Conservation (phyloP, 176 grass and related monocot species). For the Aegilops speltoides region DNA sequence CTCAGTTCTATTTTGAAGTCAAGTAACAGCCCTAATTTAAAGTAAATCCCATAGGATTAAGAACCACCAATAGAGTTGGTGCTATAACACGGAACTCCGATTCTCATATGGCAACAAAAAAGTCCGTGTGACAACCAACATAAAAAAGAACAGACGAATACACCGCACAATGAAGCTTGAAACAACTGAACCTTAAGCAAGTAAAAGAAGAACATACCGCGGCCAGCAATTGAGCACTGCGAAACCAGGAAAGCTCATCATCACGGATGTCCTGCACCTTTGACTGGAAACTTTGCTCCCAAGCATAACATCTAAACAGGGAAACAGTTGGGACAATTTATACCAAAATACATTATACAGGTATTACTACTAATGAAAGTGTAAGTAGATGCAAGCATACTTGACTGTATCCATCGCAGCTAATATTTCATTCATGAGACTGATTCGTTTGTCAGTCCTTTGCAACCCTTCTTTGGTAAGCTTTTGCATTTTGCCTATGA, state of each 20-base stretch:
- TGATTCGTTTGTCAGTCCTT: conserved; percentile 95
- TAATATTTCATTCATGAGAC: conserved; percentile 99
- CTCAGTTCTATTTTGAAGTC: neutral
- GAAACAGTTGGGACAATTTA: neutral
- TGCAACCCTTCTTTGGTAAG: conserved; percentile 91
- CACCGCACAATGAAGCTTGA: conserved; percentile 13
- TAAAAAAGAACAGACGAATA: neutral
- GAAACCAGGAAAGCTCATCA: conserved; percentile 98
- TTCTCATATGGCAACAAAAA: neutral
- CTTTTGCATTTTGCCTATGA: conserved; percentile 98
- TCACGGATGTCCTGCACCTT: conserved; percentile 90
- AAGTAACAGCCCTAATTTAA: neutral
- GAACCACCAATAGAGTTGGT: neutral
- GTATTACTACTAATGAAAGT: neutral
- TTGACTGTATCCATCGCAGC: conserved; percentile 99
- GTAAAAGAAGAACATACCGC: conserved; percentile 58
- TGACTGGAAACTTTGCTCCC: conserved; percentile 98
- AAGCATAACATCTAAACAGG: conserved; percentile 85
- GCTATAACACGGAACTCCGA: neutral
- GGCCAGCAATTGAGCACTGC: conserved; percentile 79
- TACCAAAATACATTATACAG: neutral
- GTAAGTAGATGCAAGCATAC: conserved; percentile 56
- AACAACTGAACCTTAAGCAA: neutral
- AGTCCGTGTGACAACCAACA: neutral
- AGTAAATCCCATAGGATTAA: neutral